Base-by-base conservation (phyloP, 148 eudicot species). In the Rhododendron ferrugineum region DNA sequence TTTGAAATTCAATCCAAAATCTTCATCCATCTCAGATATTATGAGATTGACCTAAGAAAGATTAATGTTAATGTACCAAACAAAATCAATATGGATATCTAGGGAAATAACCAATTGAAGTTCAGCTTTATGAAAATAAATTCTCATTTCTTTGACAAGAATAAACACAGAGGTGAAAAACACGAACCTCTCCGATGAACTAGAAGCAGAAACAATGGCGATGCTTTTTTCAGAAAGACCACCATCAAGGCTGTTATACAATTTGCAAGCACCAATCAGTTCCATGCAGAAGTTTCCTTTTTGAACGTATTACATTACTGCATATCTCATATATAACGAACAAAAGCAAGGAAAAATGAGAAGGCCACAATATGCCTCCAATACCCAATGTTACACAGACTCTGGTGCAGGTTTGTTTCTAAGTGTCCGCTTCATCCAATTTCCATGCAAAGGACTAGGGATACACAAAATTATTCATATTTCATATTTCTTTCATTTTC, bases 181-280 rank as follows among this genome's bases (percentile, higher is more conserved):
- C 13, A 34, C 78, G 16, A 64, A 96, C 98, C 98, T 95, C 47
- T 94, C 97, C 52, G 96, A 89, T 81, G 92, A 87, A 82, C 92
- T 90, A 36, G 91, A 86, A 86, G 95, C 70, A 83, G 96, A 91
- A 80, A 94, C 84, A 85, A 95, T 70, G 7, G 98, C 81, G 44
- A 86, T 88, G 91, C 94, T 92, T 90, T 88, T 95, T 72, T 92
- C 90, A 84, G 92, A 89, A 70, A 80, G 49, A 89, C 93, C 94
- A 91, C 81, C 89, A 84, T 93, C 94, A 80, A 81, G 86, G 84
- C 98, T 93, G 93, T 8, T 80, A 81, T 22, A 4, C 85, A 85
- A 78, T 74, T 36, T 50, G 79, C 46, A 68, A 58, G 16, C 26
- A 88, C 49, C 79, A 37, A 76, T 86, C 87, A 68, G 73, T 76